phyloP scores from a whole-genome alignment of 371 early-diverging fungal species.

The Blakeslea trispora region DNA sequence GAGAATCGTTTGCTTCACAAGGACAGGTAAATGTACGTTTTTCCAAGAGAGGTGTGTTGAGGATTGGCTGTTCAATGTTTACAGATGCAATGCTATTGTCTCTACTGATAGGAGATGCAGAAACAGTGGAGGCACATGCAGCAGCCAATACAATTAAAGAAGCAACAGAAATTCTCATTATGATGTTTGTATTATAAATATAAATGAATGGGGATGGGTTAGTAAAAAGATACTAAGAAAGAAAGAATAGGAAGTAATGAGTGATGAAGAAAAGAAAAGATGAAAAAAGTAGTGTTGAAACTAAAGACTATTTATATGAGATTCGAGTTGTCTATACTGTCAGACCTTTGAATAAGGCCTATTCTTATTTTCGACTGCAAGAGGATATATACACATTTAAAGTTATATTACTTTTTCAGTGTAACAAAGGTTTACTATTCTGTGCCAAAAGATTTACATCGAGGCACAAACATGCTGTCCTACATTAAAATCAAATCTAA shows the following conservation, averaged over 20 bases:
- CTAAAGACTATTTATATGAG: not conserved
- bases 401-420: no score
- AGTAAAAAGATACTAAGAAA: not conserved
- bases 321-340: no score
- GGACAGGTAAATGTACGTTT: conserved; percentile 12
- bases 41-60: no score
- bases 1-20: conserved; percentile 11
- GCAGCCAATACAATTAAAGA: conserved; percentile 11
- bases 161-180: conserved; percentile 18
- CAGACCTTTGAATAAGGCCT: no score
- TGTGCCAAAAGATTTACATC: not conserved
- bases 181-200: not conserved
- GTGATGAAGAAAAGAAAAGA: not conserved
- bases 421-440: no score
- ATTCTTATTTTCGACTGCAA: no score
- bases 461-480: not conserved
- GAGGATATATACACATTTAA: no score
- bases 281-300: not conserved
- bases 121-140: conserved; percentile 1
- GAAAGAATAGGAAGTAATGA: no score
- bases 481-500: not conserved
- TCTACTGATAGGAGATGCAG: conserved; percentile 1
- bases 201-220: not conserved
- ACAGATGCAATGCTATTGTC: not conserved
- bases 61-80: not conserved